These are phyloP conservation scores for Sonneratia caseolaris DNA, from an alignment of 345 rosid species.

Conservation along the genomic window DNA sequence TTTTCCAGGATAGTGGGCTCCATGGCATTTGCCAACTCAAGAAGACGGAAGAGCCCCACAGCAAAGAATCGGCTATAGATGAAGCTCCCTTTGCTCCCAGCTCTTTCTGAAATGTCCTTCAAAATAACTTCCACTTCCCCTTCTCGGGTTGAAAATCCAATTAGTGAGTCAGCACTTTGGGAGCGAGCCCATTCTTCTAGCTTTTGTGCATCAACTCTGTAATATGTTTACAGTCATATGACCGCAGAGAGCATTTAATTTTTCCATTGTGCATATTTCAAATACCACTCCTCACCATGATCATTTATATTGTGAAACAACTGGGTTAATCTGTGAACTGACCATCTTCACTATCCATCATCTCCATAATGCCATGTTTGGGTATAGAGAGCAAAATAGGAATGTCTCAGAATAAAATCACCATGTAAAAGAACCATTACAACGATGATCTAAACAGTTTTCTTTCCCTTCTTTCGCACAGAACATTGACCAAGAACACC, in stretches of 20 bases:
- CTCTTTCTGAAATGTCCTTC: constrained; percentile 78
- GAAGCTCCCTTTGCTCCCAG: constrained; percentile 58
- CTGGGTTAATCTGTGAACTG: not conserved
- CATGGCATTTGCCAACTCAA: constrained; percentile 81
- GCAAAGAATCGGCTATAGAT: constrained; percentile 99
- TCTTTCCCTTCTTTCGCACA: not conserved
- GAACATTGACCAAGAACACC: not conserved
- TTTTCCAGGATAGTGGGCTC: constrained; percentile 80
- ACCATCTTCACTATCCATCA: not conserved
- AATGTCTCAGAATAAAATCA: not conserved
- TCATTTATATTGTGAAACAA: not conserved
- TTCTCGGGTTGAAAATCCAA: constrained; percentile 63
- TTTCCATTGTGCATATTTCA: not conserved
- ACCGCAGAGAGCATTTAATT: not conserved
- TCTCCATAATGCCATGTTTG: not conserved
- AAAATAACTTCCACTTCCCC: constrained; percentile 76
- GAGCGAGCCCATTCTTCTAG: constrained; percentile 87
- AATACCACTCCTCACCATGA: not conserved
- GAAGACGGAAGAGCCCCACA: constrained; percentile 88
- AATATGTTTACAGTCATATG: constrained; percentile 2
- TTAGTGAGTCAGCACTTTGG: constrained; percentile 57
- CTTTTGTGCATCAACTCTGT: constrained; percentile 72
- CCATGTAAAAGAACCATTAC: not conserved
- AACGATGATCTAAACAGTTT: not conserved
- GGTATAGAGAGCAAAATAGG: not conserved